Evolutionary conservation across 192 early-diverging fungal genomes (phyloP).

Genomic region (Coemansia sp.): DNA sequence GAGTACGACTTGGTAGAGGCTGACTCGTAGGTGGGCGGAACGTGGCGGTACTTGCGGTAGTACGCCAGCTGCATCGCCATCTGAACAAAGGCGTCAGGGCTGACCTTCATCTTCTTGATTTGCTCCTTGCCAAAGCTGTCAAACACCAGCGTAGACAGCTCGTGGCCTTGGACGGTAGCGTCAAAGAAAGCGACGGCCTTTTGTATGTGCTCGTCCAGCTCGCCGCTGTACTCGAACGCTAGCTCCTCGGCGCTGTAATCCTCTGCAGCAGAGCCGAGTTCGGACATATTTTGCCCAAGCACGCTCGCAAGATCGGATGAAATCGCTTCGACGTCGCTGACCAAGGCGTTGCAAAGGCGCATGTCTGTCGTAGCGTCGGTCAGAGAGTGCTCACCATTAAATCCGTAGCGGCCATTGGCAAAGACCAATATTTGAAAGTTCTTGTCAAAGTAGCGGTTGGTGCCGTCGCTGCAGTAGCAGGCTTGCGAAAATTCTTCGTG

Average conservation of each 20-base stretch:
- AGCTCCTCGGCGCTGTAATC: conserved; percentile 47
- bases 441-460: conserved; percentile 81
- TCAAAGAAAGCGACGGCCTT: conserved; percentile 69
- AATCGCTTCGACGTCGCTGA: conserved; percentile 59
- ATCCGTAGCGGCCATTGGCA: conserved; percentile 79
- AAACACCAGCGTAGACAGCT: conserved; percentile 69
- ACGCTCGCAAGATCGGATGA: background rate
- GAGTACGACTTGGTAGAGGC: conserved; percentile 67
- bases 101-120: conserved; percentile 64
- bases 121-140: conserved; percentile 74
- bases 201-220: conserved; percentile 58
- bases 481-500: conserved; percentile 72
- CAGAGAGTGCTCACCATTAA: conserved; percentile 72
- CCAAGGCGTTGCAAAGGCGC: conserved; percentile 69
- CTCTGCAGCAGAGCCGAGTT: conserved; percentile 22
- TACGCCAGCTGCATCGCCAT: conserved; percentile 79
- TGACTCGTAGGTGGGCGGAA: conserved; percentile 75
- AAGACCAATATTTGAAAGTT: conserved; percentile 78
- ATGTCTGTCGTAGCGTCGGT: conserved; percentile 83
- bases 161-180: conserved; percentile 64
- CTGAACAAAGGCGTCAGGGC: conserved; percentile 74
- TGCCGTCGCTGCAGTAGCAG: conserved; percentile 83
- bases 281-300: background rate
- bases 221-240: conserved; percentile 59
- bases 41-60: conserved; percentile 64